Percentiles rank a stretch among this genome's conserved stretches.
phyloP scores from a whole-genome alignment of 73 alveolate species.

The Paraurostyla sp. region DNA sequence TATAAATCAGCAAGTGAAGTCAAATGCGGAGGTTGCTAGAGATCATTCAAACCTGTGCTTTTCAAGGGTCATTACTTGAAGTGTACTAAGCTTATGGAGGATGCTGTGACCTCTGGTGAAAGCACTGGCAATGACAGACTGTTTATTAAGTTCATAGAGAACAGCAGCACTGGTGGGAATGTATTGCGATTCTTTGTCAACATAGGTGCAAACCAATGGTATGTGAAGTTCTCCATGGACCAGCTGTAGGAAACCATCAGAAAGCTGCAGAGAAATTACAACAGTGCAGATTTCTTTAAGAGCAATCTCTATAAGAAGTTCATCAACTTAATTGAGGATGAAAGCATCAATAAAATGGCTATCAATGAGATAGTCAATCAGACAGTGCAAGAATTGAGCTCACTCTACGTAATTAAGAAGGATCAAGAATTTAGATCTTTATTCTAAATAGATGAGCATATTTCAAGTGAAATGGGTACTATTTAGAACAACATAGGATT shows the following conservation, averaged over 20 bases:
- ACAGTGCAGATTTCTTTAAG: conserved; percentile 38
- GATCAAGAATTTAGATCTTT: conserved; percentile 38
- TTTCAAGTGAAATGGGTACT: not conserved
- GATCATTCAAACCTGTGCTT: conserved; percentile 54
- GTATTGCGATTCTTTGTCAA: conserved; percentile 11
- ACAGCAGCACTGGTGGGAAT: not conserved
- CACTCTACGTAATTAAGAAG: conserved; percentile 37
- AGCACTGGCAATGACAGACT: conserved; percentile 8
- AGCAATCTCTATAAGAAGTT: conserved; percentile 15
- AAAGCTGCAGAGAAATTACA: not conserved
- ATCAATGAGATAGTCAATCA: not conserved
- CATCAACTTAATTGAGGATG: not conserved
- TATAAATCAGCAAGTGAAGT: conserved; percentile 52
- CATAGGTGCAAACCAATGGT: not conserved
- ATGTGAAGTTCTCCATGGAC: conserved; percentile 14
- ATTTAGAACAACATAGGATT: no score
- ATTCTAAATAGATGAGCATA: conserved; percentile 35
- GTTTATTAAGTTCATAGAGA: conserved; percentile 17
- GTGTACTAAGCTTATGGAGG: conserved; percentile 35
- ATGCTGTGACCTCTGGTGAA: not conserved
- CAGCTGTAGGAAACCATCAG: conserved; percentile 10
- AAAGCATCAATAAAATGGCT: not conserved
- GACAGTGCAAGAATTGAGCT: not conserved
- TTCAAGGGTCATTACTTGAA: conserved; percentile 61
- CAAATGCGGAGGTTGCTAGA: conserved; percentile 64